Conservation (phyloP, 2,329 filamentous ascomycete species). For the Fusarium stilboides region DNA sequence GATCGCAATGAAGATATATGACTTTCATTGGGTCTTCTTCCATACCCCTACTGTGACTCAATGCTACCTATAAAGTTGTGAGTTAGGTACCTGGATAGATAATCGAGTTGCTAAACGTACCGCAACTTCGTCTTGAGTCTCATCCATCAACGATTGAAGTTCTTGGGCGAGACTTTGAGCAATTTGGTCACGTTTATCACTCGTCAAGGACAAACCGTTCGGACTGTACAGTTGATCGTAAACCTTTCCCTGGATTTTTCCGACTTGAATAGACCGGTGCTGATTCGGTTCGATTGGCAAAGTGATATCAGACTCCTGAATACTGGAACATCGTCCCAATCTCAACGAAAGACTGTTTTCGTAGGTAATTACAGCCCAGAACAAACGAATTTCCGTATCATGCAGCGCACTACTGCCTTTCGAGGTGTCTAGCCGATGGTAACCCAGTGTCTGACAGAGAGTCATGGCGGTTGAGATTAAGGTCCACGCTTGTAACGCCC, state of each 20-base stretch:
- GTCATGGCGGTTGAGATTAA: slow-evolving; percentile 56
- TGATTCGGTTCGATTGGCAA: slow-evolving; percentile 35
- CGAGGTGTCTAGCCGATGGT: slow-evolving; percentile 44
- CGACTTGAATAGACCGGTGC: slow-evolving; percentile 37
- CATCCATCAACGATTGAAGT: slow-evolving; percentile 28
- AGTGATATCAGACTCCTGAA: slow-evolving; percentile 54
- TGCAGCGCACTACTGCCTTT: neutral
- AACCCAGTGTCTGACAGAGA: slow-evolving; percentile 54
- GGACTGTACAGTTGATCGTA: slow-evolving; percentile 56
- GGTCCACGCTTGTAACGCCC: slow-evolving; percentile 53
- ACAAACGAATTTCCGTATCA: slow-evolving; percentile 36
- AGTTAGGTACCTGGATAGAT: neutral
- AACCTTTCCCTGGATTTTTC: slow-evolving; percentile 51
- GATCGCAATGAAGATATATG: slow-evolving; percentile 53
- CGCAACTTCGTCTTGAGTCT: slow-evolving; percentile 21
- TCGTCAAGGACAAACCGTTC: neutral
- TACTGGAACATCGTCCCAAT: slow-evolving; percentile 53
- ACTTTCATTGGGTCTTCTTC: slow-evolving; percentile 46
- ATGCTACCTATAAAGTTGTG: slow-evolving; percentile 5
- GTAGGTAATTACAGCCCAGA: slow-evolving; percentile 56
- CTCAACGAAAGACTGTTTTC: slow-evolving; percentile 57
- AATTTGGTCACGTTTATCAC: neutral
- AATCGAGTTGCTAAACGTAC: neutral
- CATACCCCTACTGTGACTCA: neutral
- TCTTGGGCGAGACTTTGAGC: slow-evolving; percentile 17